phyloP scores from a whole-genome alignment of 2,329 filamentous ascomycete genomes.

The Neonectria faginata region DNA sequence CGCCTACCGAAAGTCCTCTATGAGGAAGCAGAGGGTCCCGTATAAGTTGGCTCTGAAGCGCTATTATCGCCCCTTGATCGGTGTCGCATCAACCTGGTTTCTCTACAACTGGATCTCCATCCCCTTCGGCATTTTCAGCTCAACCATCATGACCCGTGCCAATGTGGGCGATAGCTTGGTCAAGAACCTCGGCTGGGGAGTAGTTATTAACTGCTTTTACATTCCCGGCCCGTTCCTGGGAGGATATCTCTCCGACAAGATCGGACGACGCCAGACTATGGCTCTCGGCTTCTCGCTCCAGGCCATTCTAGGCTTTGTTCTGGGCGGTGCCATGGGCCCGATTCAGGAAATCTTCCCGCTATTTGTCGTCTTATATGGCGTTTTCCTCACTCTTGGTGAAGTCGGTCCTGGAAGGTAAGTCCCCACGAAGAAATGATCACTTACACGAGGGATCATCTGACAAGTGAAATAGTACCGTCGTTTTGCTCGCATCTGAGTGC shows the following conservation, averaged over 20 bases:
- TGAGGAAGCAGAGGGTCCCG: constrained; percentile 58
- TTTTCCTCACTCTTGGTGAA: constrained; percentile 62
- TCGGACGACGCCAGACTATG: constrained; percentile 64
- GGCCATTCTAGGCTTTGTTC: constrained; percentile 60
- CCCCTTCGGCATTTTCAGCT: constrained; percentile 66
- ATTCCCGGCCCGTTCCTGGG: constrained; percentile 61
- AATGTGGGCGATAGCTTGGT: constrained; percentile 56
- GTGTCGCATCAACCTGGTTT: constrained; percentile 63
- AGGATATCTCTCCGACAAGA: constrained; percentile 60
- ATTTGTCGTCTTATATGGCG: constrained; percentile 63
- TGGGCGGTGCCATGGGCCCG: constrained; percentile 58
- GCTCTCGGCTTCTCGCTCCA: constrained; percentile 60
- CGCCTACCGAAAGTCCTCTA: constrained; percentile 59
- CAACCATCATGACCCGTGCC: constrained; percentile 61
- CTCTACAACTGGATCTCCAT: constrained; percentile 66
- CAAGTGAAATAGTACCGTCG: constrained; percentile 48
- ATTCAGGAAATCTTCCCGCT: constrained; percentile 62
- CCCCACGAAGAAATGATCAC: neutral
- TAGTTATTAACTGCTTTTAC: constrained; percentile 63
- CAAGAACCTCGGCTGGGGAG: constrained; percentile 58
- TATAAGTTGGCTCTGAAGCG: constrained; percentile 60
- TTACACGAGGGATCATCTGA: neutral
- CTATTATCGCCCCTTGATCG: constrained; percentile 63
- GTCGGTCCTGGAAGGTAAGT: constrained; percentile 61
- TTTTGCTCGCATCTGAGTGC: constrained; percentile 57